Evolutionary conservation across 208 protist species (phyloP), one percentile per base, ranked within the genome.

Genomic region (Porcisia hertigi): DNA sequence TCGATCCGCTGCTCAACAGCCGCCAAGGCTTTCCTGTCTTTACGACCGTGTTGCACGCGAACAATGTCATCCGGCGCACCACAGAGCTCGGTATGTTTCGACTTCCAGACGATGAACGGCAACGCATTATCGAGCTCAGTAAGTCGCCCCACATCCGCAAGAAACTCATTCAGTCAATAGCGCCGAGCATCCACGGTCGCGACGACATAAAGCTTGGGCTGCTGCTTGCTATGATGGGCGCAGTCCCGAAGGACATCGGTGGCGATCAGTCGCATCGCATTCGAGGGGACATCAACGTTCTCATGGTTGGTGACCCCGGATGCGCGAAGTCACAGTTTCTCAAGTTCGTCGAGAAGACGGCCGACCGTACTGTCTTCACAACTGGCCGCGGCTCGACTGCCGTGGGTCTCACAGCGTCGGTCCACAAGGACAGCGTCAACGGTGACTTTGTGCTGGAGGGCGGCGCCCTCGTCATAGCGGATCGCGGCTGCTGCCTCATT

Each of bases 211-310:
- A 99, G 84, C 96, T 94, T 11, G 99, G 98, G 8, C 57, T 99
- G 55, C 97, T 99, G 43, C 90, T 99, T 12, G 88, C 98, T 23
- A 94, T 99, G 80, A 98, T 99, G 81, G 99, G 99, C 65, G 99
- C 99, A 47, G 90, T 98, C 54, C 91, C 92, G 7, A 98, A 98
- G 80, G 93, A 98, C 82, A 92, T 96, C 59, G 90, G 93, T 64
- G 94, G 88, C 30, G 97, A 99, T 69, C 94, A 97, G 88, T 95
- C 92, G 2, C 98, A 99, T 82, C 89, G 96, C 69, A 98, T 99
- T 80, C 96, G 99, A 87, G 99, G 99, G 57, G 99, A 99, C 87
- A 99, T 99, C 76, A 99, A 99, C 91, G 96, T 99, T 9, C 90
- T 99, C 11, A 80, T 99, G 52, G 92, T 99, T 63, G 99, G 99